These are phyloP conservation scores for Lunasporangiospora selenospora DNA, from an alignment of 192 early-diverging fungal species.

Conservation along the genomic window DNA sequence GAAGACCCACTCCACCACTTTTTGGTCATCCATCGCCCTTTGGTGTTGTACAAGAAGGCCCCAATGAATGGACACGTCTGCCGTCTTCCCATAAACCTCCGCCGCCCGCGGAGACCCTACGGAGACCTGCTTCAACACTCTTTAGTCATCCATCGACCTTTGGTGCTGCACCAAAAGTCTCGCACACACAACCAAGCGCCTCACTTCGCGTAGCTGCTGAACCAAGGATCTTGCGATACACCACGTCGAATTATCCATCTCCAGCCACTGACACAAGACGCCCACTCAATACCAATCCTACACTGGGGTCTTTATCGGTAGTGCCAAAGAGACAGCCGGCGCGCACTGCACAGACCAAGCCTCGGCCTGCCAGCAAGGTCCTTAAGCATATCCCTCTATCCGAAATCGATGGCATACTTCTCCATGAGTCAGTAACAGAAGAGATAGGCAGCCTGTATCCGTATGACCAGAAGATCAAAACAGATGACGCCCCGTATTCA, in stretches of 20 bases:
- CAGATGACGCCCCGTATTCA: neutral
- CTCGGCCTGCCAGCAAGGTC: neutral
- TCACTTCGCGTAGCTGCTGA: constrained; percentile 1
- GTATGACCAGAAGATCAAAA: constrained; percentile 10
- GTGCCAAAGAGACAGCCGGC: neutral
- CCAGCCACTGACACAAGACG: constrained; percentile 10
- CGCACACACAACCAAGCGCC: neutral
- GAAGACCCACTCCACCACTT: constrained; percentile 1
- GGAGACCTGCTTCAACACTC: constrained; percentile 1
- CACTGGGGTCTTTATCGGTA: neutral
- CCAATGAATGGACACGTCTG: neutral
- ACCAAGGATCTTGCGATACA: constrained; percentile 5
- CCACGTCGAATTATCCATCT: neutral
- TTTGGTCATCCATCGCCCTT: constrained; percentile 2
- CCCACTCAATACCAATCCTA: constrained; percentile 1
- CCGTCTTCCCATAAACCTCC: constrained; percentile 2
- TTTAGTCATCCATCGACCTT: constrained; percentile 2
- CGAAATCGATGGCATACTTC: constrained; percentile 9
- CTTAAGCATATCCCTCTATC: constrained; percentile 5
- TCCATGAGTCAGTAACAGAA: constrained; percentile 10
- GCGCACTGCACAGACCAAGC: neutral
- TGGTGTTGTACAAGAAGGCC: neutral
- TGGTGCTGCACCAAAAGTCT: neutral
- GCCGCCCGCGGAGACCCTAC: neutral
- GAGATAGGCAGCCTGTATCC: neutral